Evolutionary conservation across 192 early-diverging fungal species (phyloP).

Genomic region (Mortierella hygrophila): DNA sequence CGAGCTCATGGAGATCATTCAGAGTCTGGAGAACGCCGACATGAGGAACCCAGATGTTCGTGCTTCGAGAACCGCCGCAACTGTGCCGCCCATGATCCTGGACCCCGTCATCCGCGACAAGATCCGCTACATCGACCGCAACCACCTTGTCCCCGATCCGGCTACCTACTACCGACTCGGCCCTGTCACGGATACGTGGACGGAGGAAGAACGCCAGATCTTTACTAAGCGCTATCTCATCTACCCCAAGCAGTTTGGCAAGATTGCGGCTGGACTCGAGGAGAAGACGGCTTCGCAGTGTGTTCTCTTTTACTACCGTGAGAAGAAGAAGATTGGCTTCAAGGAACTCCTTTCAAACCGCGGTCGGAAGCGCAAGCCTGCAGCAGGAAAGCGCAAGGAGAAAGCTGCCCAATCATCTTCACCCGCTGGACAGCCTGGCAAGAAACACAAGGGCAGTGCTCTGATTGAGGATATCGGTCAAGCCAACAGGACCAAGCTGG

Average conservation of each 20-base stretch:
- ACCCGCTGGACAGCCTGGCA: constrained; percentile 44
- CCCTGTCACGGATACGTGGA: constrained; percentile 73
- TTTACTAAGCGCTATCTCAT: constrained; percentile 77
- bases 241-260: constrained; percentile 83
- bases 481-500: constrained; percentile 61
- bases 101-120: constrained; percentile 67
- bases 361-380: constrained; percentile 55
- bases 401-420: constrained; percentile 58
- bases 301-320: constrained; percentile 83
- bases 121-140: constrained; percentile 71
- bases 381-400: constrained; percentile 59
- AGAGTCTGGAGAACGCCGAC: constrained; percentile 76
- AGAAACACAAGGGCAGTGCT: constrained; percentile 50
- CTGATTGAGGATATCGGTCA: constrained; percentile 68
- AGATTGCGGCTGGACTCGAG: constrained; percentile 73
- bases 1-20: constrained; percentile 81
- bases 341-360: constrained; percentile 73
- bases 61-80: constrained; percentile 77
- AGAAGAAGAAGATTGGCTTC: constrained; percentile 79
- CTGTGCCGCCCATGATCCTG: constrained; percentile 79
- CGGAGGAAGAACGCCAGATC: constrained; percentile 69
- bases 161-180: constrained; percentile 71
- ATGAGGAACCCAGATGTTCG: constrained; percentile 79
- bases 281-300: constrained; percentile 78
- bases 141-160: constrained; percentile 71